Evolutionary conservation across 495 filamentous ascomycete species (phyloP), one percentile per base, ranked within the genome.

Genomic region (Hypoxylon subgilvum): DNA sequence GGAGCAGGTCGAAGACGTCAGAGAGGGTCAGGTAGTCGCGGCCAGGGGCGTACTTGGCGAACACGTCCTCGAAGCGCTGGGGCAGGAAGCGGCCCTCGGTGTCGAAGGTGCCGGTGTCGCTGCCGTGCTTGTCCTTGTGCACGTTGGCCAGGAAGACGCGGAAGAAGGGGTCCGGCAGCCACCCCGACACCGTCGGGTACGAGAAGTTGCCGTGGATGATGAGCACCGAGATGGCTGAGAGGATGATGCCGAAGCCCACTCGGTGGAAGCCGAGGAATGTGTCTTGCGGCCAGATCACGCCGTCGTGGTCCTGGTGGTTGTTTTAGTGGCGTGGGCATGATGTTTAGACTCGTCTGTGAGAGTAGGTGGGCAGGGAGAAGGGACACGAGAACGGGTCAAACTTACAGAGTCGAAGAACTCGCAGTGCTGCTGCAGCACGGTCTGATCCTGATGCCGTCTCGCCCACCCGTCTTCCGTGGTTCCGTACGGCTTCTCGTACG

Each of bases 51-150:
- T 78, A 84, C 70, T 84, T 83, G 36, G 70, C 63, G 45, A 86
- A 85, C 63, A 83, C 63, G 54, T 85, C 79, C 70, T 86, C 82
- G 58, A 86, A 85, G 8, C 63, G 62, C 69, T 82, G 77, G 41
- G 80, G 81, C 4, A 76, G 49, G 52, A 84, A 83, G 0, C 81
- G 69, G 0, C 82, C 82, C 62, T 86, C 82, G 6, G 56, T 69
- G 62, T 84, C 81, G 46, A 76, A 85, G 4, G 68, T 73, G 5
- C 76, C 76, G 13, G 70, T 77, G 52, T 84, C 82, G 30, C 73
- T 79, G n/a, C 82, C 82, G 42, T 84, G 81, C 70, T 84, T 86
- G 35, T 72, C 76, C 65, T 81, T 84, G 67, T 85, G 79, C 31
- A 85, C 77, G 2, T 67, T 69, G 1, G 59, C 53, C 1, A 79